A percentile compares a stretch with the other conserved stretches of the same genome.
These are phyloP conservation scores for Saccharomycopsis synnaedendra DNA, from an alignment of 805 yeast genomes.

Conservation along the genomic window DNA sequence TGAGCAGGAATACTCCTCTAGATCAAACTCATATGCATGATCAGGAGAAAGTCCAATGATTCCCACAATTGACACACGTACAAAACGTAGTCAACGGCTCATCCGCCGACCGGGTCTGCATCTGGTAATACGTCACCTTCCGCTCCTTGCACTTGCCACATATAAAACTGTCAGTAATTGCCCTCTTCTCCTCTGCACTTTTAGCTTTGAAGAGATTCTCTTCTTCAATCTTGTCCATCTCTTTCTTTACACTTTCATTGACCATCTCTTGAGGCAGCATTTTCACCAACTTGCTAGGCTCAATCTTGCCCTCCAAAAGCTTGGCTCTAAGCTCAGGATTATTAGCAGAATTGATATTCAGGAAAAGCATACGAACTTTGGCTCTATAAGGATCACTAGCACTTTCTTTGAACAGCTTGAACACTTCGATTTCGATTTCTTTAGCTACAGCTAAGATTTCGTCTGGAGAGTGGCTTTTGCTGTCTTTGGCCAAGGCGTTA, in stretches of 20 bases:
- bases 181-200: conserved; percentile 93
- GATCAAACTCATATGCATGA: neutral
- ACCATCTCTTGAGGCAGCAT: conserved; percentile 96
- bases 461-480: conserved; percentile 38
- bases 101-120: conserved; percentile 98
- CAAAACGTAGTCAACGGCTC: conserved; percentile 98
- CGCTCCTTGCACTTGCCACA: conserved; percentile 98
- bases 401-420: conserved; percentile 43
- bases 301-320: conserved; percentile 54
- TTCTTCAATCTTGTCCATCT: conserved; percentile 74
- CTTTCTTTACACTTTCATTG: conserved; percentile 78
- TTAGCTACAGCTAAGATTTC: conserved; percentile 52
- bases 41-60: conserved; percentile 92
- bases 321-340: conserved; percentile 75
- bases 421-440: conserved; percentile 66
- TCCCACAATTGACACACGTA: conserved; percentile 95
- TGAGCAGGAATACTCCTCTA: neutral
- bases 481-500: conserved; percentile 79
- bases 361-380: conserved; percentile 74
- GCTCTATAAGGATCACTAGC: conserved; percentile 56
- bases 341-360: conserved; percentile 80
- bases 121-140: conserved; percentile 92
- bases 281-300: conserved; percentile 51
- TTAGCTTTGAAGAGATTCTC: conserved; percentile 93
- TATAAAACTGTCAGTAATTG: conserved; percentile 91